Conservation (phyloP, 106 monocot species). For the Dioscorea zingiberensis region DNA sequence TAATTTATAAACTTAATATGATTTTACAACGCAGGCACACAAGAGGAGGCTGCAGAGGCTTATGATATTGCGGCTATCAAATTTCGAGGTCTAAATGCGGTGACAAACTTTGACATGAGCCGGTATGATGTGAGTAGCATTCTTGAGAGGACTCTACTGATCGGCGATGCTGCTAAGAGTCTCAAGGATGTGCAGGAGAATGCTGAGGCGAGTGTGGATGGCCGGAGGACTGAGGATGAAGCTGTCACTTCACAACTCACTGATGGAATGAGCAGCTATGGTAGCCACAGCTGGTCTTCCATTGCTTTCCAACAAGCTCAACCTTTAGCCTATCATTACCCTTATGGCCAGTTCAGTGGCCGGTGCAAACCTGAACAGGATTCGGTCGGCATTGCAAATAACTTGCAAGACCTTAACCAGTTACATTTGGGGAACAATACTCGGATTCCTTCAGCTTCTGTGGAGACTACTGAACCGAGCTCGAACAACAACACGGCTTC, state of each 20-base stretch:
- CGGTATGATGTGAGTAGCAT: slow-evolving; percentile 86
- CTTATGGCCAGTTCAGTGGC: slow-evolving; percentile 20
- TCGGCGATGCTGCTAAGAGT: slow-evolving; percentile 63
- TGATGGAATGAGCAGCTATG: slow-evolving; percentile 25
- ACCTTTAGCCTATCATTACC: slow-evolving; percentile 26
- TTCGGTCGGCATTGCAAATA: slow-evolving; percentile 13
- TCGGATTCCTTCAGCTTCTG: slow-evolving; percentile 25
- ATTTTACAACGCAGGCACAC: slow-evolving; percentile 42
- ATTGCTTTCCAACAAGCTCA: slow-evolving; percentile 56
- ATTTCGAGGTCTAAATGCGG: slow-evolving; percentile 80
- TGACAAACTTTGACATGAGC: slow-evolving; percentile 92
- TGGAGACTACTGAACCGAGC: slow-evolving; percentile 2
- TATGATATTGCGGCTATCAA: slow-evolving; percentile 94
- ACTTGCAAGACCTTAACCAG: slow-evolving; percentile 45
- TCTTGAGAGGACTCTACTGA: slow-evolving; percentile 59
- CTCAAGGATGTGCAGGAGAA: slow-evolving; percentile 61
- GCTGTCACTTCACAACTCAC: slow-evolving; percentile 22
- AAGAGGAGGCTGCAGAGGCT: slow-evolving; percentile 91
- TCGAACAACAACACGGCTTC: slow-evolving; percentile 10
- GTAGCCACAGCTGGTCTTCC: slow-evolving; percentile 46
- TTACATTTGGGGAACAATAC: slow-evolving; percentile 19
- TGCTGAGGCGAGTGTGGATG: slow-evolving; percentile 26
- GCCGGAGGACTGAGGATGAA: slow-evolving; percentile 18
- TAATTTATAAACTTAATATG: too few species aligned
- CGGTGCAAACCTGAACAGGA: slow-evolving; percentile 85